Evolutionary conservation across 768 basidiomycete genomes (phyloP).

Genomic region (Zangia roseola): DNA sequence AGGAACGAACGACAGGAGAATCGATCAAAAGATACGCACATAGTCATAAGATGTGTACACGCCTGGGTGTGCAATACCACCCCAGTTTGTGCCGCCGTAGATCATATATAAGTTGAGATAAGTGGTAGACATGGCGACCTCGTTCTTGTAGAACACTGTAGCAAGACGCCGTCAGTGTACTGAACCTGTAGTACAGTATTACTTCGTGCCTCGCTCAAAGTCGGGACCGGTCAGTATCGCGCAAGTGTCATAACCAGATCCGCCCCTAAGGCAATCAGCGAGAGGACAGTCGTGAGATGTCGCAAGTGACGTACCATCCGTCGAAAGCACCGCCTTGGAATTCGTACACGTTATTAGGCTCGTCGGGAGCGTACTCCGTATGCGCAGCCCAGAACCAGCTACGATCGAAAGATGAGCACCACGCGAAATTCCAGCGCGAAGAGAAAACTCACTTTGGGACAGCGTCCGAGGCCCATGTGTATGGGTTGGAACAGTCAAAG

Average conservation of each 20-base stretch:
- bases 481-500: conserved; percentile 52
- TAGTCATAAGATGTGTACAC: conserved; percentile 65
- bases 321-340: conserved; percentile 51
- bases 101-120: conserved; percentile 53
- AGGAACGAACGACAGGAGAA: neutral
- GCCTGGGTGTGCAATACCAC: conserved; percentile 52
- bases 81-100: conserved; percentile 67
- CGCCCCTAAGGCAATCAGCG: conserved; percentile 18
- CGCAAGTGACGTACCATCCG: conserved; percentile 46
- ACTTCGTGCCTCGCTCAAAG: conserved; percentile 22
- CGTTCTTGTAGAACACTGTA: conserved; percentile 24
- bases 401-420: neutral
- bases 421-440: neutral
- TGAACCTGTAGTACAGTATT: neutral
- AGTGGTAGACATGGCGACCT: conserved; percentile 13
- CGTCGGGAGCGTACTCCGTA: conserved; percentile 17
- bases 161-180: conserved; percentile 3
- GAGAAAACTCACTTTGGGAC: conserved; percentile 36
- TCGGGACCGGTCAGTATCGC: conserved; percentile 23
- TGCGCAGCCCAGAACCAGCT: conserved; percentile 43
- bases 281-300: neutral
- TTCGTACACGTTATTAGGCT: conserved; percentile 25
- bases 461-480: conserved; percentile 42
- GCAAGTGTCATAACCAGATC: conserved; percentile 20
- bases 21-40: conserved; percentile 20